Evolutionary conservation across 2,329 filamentous ascomycete genomes (phyloP).

Genomic region (Xylaria sp.): DNA sequence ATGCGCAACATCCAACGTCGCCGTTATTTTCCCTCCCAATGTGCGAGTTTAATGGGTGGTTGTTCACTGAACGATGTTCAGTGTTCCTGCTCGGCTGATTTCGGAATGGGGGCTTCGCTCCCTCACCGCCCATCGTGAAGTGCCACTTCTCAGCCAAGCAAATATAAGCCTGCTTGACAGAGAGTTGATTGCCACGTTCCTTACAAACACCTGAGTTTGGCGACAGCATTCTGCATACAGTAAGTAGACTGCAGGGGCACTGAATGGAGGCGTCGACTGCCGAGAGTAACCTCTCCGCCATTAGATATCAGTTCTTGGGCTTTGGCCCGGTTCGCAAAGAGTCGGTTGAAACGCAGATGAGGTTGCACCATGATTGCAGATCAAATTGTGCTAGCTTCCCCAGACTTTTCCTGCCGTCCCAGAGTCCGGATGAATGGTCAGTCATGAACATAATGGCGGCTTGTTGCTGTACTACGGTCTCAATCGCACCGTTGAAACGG

Average conservation of each 20-base stretch:
- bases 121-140: constrained; percentile 32
- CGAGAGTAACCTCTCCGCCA: constrained; percentile 30
- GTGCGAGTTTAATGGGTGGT: constrained; percentile 3
- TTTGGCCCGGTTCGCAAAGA: constrained; percentile 30
- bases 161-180: neutral
- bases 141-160: constrained; percentile 1
- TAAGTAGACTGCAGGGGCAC: constrained; percentile 21
- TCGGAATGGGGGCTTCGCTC: constrained; percentile 12
- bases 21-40: constrained; percentile 20
- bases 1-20: constrained; percentile 31
- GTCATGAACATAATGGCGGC: constrained; percentile 16
- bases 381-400: constrained; percentile 34
- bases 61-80: neutral
- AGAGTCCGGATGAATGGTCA: constrained; percentile 27
- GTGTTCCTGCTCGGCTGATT: constrained; percentile 21
- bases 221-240: constrained; percentile 10
- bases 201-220: constrained; percentile 21
- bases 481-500: constrained; percentile 27
- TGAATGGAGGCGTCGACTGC: constrained; percentile 22
- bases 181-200: constrained; percentile 6
- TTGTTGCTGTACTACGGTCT: constrained; percentile 25
- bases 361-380: constrained; percentile 31
- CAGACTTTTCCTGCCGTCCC: constrained; percentile 33
- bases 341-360: constrained; percentile 24
- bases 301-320: constrained; percentile 23